phyloP scores from a whole-genome alignment of 352 stramenopile species.

The Phytophthora tentaculata region DNA sequence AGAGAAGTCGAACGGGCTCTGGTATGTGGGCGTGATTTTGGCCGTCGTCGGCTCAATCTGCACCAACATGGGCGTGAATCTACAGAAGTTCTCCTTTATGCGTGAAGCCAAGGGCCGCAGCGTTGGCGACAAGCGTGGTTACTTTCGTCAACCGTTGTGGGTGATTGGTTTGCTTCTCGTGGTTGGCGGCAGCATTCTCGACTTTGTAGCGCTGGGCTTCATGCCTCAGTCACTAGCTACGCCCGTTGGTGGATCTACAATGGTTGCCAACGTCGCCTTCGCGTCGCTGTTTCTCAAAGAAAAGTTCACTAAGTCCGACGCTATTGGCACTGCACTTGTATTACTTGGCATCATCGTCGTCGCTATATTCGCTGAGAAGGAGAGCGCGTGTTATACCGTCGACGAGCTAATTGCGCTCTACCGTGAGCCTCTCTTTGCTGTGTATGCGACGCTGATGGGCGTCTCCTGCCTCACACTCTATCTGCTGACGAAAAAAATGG shows the following conservation, averaged over 20 bases:
- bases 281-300: slow-evolving; percentile 82
- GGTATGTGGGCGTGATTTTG: slow-evolving; percentile 84
- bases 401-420: slow-evolving; percentile 77
- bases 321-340: slow-evolving; percentile 70
- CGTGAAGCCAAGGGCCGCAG: slow-evolving; percentile 67
- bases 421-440: slow-evolving; percentile 58
- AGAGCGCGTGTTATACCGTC: slow-evolving; percentile 79
- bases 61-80: slow-evolving; percentile 88
- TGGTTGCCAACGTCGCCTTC: slow-evolving; percentile 88
- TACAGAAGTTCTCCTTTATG: slow-evolving; percentile 92
- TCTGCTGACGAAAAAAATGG: slow-evolving; percentile 49
- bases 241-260: slow-evolving; percentile 78
- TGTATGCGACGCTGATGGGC: slow-evolving; percentile 68
- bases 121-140: slow-evolving; percentile 68
- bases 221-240: slow-evolving; percentile 82
- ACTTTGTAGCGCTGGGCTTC: slow-evolving; percentile 84
- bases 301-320: slow-evolving; percentile 70
- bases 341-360: slow-evolving; percentile 78
- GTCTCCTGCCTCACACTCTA: slow-evolving; percentile 47
- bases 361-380: slow-evolving; percentile 81
- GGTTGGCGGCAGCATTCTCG: slow-evolving; percentile 67
- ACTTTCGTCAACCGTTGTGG: slow-evolving; percentile 80
- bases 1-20: slow-evolving; percentile 38
- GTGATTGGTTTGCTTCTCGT: slow-evolving; percentile 79
- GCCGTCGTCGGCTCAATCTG: slow-evolving; percentile 70